Evolutionary conservation across 2,329 filamentous ascomycete genomes (phyloP).

Genomic region (Nemania abortiva): DNA sequence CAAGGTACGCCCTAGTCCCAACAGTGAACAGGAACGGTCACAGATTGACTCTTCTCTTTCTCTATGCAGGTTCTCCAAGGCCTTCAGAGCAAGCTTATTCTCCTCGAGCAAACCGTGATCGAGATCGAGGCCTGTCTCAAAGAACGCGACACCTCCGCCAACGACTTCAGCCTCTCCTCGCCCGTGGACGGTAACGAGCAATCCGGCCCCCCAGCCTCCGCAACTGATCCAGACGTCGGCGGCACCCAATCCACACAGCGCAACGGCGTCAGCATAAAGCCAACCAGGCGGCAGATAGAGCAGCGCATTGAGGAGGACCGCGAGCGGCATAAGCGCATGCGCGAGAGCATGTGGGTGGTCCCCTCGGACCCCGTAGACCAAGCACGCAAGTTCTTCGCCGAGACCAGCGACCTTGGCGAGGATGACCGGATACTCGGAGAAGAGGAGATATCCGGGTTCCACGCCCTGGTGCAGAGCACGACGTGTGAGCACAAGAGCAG

Average conservation of each 20-base stretch:
- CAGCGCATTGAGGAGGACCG: slow-evolving; percentile 97
- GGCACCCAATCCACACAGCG: slow-evolving; percentile 43
- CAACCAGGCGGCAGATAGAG: slow-evolving; percentile 88
- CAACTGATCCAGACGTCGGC: slow-evolving; percentile 53
- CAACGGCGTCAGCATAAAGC: slow-evolving; percentile 56
- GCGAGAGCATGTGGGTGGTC: slow-evolving; percentile 95
- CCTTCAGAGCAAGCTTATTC: slow-evolving; percentile 76
- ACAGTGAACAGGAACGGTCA: neutral
- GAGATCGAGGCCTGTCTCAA: slow-evolving; percentile 88
- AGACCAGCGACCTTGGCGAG: slow-evolving; percentile 86
- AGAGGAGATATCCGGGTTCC: slow-evolving; percentile 74
- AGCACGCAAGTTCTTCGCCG: slow-evolving; percentile 85
- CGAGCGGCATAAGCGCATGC: slow-evolving; percentile 89
- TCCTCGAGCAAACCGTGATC: slow-evolving; percentile 78
- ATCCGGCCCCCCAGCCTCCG: slow-evolving; percentile 49
- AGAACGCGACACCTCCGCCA: slow-evolving; percentile 76
- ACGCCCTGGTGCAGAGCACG: slow-evolving; percentile 25
- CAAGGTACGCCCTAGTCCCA: slow-evolving; percentile 66
- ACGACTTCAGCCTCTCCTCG: slow-evolving; percentile 66
- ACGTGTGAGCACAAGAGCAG: slow-evolving; percentile 29
- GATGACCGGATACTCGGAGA: slow-evolving; percentile 83
- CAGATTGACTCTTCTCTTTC: slow-evolving; percentile 20
- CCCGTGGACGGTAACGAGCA: slow-evolving; percentile 58
- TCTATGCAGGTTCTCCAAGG: slow-evolving; percentile 72
- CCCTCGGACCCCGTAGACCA: slow-evolving; percentile 75